Percentiles rank a stretch among this genome's conserved stretches.
Conservation (phyloP, 2,329 filamentous ascomycete genomes). For the Talaromyces piceae region DNA sequence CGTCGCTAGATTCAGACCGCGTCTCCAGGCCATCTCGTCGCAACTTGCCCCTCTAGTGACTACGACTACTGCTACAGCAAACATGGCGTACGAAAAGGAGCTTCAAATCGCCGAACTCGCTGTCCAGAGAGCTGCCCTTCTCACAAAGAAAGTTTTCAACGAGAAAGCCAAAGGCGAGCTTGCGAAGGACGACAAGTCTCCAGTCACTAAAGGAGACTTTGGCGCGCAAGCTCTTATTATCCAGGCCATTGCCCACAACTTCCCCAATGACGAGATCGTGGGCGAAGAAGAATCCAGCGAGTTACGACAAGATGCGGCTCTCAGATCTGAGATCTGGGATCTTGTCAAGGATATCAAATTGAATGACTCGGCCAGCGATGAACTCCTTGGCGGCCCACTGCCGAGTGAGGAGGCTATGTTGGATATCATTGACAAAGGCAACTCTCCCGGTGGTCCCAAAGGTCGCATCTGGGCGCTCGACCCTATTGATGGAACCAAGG, state of each 20-base stretch:
- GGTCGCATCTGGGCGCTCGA: conserved; percentile 87
- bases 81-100: conserved; percentile 62
- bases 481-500: conserved; percentile 96
- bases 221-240: conserved; percentile 97
- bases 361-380: conserved; percentile 56
- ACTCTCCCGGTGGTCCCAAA: conserved; percentile 33
- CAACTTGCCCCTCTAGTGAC: conserved; percentile 19
- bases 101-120: conserved; percentile 78
- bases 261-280: conserved; percentile 84
- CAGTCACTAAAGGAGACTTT: conserved; percentile 96
- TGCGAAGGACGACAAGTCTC: conserved; percentile 89
- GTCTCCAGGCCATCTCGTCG: conserved; percentile 33
- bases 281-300: conserved; percentile 88
- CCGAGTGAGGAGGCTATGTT: conserved; percentile 56
- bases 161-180: conserved; percentile 91
- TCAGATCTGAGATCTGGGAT: conserved; percentile 75
- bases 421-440: conserved; percentile 50
- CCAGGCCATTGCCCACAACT: conserved; percentile 76
- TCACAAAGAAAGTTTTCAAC: conserved; percentile 72
- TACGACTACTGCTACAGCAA: conserved; percentile 19
- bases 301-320: conserved; percentile 61
- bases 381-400: conserved; percentile 62
- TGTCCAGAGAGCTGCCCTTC: conserved; percentile 71
- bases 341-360: conserved; percentile 68
- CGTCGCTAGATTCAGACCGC: conserved; percentile 31